Evolutionary conservation across 768 basidiomycete genomes (phyloP), one percentile per base, ranked within the genome.

Genomic region (Amanita molliuscula): DNA sequence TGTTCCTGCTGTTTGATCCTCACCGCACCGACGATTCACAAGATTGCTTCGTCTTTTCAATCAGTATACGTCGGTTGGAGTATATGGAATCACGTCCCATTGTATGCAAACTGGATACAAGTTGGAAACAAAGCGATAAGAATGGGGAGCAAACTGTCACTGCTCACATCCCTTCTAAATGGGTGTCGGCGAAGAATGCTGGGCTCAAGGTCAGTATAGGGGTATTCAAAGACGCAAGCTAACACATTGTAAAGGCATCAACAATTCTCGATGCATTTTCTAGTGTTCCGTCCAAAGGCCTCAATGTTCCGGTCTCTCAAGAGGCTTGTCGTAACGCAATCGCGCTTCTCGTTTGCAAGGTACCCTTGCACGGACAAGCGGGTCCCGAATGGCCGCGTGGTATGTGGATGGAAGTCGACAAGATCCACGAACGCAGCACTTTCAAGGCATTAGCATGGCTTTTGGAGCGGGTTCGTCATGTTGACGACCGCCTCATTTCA

Each of bases 391-490:
- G 94, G 94, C 79, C 85, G 4, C 71, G 70, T 26, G 79, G 75
- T 10, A 53, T 58, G 4, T 96, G 89, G 90, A 69, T 66, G 36
- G 86, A 91, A 57, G 79, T 97, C 38, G 90, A 95, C 63, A 84
- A 88, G 56, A 71, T 90, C 7, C 84, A 94, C 56, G 89, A 95
- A 60, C 82, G 92, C 3, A 69, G 76, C 9, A 84, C 81, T 1
- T 95, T 93, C 72, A 79, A 78, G 53, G 72, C 82, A 4, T 61
- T 95, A 13, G 86, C 91, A 2, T 97, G 94, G 93, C 67, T 96
- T 16, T 69, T 90, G 20, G 88, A 93, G 60, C 80, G 90, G 44
- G 75, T 94, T 53, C 81, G 87, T 10, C 78, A 82, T 51, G 77
- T 91, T 50, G 78, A 84, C 20, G 79, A 79, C 33, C 67, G 75